Evolutionary conservation across 768 basidiomycete genomes (phyloP).

Genomic region (Clathrus columnatus): DNA sequence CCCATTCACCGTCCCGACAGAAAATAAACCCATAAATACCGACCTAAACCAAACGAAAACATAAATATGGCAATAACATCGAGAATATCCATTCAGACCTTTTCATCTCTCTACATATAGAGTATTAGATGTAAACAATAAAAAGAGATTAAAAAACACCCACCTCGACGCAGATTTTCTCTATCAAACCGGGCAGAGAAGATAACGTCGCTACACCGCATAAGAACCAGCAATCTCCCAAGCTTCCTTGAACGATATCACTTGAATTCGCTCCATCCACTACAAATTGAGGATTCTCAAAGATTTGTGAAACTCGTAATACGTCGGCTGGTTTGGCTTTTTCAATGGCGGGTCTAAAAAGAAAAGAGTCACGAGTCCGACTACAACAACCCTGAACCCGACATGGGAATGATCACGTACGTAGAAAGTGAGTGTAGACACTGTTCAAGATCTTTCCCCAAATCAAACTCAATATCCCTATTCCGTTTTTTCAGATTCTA

Average conservation of each 20-base stretch:
- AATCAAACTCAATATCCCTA: slow-evolving; percentile 51
- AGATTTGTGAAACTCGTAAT: slow-evolving; percentile 42
- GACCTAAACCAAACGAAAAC: slow-evolving; percentile 20
- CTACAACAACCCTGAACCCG: background rate
- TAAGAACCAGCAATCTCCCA: slow-evolving; percentile 51
- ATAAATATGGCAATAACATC: background rate
- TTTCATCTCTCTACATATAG: slow-evolving; percentile 33
- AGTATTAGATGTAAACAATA: background rate
- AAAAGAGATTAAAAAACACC: slow-evolving; percentile 12
- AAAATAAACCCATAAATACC: slow-evolving; percentile 55
- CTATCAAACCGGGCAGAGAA: slow-evolving; percentile 34
- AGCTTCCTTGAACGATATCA: slow-evolving; percentile 39
- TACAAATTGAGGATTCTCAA: slow-evolving; percentile 43
- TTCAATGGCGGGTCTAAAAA: slow-evolving; percentile 6
- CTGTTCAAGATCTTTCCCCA: slow-evolving; percentile 31
- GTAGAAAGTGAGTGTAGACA: slow-evolving; percentile 34
- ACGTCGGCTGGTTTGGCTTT: slow-evolving; percentile 30
- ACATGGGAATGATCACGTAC: slow-evolving; percentile 1
- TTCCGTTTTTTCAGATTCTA: background rate
- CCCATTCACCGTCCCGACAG: slow-evolving; percentile 44
- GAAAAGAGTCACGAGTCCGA: no score
- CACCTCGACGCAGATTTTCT: slow-evolving; percentile 45
- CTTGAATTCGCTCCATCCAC: slow-evolving; percentile 33
- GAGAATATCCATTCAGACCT: background rate
- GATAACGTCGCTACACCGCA: slow-evolving; percentile 43